phyloP scores from a whole-genome alignment of 345 rosid genomes.

The Citrus cavaleriei region DNA sequence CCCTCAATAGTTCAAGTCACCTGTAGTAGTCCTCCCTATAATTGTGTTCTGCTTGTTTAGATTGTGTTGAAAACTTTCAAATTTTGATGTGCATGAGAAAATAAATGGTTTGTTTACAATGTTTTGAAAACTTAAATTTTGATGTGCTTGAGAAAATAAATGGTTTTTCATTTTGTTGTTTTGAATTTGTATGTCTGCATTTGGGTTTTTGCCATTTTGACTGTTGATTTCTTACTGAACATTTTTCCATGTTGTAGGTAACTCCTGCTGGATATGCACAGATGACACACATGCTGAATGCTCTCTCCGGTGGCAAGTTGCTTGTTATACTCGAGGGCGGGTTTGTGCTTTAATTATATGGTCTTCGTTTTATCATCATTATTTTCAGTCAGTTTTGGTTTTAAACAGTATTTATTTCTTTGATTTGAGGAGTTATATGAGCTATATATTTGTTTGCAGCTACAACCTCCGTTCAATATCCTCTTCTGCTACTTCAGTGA shows the following conservation, averaged over 20 bases:
- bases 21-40: not conserved
- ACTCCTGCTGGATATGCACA: conserved; percentile 88
- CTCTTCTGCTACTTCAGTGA: conserved; percentile 88
- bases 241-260: conserved; percentile 35
- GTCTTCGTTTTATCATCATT: conserved; percentile 5
- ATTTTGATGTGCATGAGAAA: not conserved
- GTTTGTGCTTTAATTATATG: conserved; percentile 34
- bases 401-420: not conserved
- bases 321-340: conserved; percentile 98
- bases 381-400: not conserved
- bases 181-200: not conserved
- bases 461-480: conserved; percentile 97
- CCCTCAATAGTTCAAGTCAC: not conserved
- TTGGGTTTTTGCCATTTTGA: not conserved
- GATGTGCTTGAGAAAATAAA: not conserved
- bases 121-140: not conserved
- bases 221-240: not conserved
- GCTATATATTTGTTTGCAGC: conserved; percentile 38
- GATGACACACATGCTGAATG: conserved; percentile 74
- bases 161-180: not conserved
- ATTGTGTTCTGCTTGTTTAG: not conserved
- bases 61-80: not conserved
- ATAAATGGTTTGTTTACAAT: not conserved
- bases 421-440: not conserved
- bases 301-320: conserved; percentile 72